Conservation (phyloP, 768 basidiomycete genomes). For the Lactifluus pinguis region DNA sequence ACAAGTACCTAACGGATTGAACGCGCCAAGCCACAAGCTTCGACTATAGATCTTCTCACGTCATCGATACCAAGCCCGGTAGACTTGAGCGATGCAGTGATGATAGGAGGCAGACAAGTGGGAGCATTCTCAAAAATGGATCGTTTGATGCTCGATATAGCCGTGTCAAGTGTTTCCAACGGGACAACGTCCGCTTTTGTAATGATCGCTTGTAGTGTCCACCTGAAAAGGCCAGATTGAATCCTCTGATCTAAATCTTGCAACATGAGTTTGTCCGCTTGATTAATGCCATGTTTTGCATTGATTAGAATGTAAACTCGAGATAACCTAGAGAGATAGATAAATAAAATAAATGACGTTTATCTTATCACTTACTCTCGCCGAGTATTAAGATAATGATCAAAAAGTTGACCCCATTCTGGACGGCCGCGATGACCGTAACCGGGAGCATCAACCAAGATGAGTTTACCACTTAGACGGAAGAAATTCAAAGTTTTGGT, state of each 20-base stretch:
- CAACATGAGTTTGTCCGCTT: conserved; percentile 55
- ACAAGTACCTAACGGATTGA: not conserved
- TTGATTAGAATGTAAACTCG: conserved; percentile 67
- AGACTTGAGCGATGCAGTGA: conserved; percentile 42
- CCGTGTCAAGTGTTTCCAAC: conserved; percentile 22
- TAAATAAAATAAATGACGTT: too few relatives aligned
- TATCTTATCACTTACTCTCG: conserved; percentile 39
- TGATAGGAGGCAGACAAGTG: conserved; percentile 55
- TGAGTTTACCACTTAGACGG: conserved; percentile 51
- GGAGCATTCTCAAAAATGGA: conserved; percentile 47
- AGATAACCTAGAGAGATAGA: conserved; percentile 38
- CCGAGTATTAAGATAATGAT: conserved; percentile 52
- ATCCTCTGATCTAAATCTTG: conserved; percentile 34
- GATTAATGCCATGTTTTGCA: conserved; percentile 52
- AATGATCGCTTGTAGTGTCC: conserved; percentile 62
- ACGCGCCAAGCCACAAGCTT: conserved; percentile 39
- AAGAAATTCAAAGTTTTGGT: conserved; percentile 68
- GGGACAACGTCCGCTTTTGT: conserved; percentile 59
- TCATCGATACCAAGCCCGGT: conserved; percentile 48
- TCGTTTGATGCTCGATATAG: conserved; percentile 35
- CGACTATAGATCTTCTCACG: conserved; percentile 47
- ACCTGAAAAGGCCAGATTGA: conserved; percentile 32
- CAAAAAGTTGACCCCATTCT: conserved; percentile 68
- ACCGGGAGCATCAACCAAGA: conserved; percentile 75
- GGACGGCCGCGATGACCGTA: conserved; percentile 66